Evolutionary conservation across 2,329 filamentous ascomycete species (phyloP).

Genomic region (Alternaria triticimaculans): DNA sequence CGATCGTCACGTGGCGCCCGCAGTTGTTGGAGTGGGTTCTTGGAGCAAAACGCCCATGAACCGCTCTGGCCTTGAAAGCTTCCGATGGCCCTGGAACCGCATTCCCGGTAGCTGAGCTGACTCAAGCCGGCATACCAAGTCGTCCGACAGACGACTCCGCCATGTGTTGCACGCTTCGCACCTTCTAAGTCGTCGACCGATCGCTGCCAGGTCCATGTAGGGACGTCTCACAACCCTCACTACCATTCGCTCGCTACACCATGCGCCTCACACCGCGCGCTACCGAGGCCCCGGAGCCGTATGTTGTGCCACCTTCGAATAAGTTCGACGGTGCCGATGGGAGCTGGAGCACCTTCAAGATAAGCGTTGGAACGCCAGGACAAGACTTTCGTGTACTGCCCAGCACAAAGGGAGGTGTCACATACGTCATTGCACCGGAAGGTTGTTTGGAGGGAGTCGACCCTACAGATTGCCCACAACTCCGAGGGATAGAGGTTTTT

Average conservation of each 20-base stretch:
- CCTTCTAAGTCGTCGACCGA: background rate
- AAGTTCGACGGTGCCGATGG: conserved; percentile 52
- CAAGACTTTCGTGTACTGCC: conserved; percentile 49
- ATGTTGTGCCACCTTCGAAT: conserved; percentile 41
- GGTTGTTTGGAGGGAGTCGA: conserved; percentile 41
- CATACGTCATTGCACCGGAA: conserved; percentile 42
- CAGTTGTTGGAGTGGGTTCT: background rate
- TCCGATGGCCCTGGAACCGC: background rate
- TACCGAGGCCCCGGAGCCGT: conserved; percentile 28
- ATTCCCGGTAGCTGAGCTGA: background rate
- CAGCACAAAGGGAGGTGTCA: conserved; percentile 42
- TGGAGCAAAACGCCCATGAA: background rate
- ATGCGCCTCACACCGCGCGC: conserved; percentile 32
- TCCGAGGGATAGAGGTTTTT: conserved; percentile 41
- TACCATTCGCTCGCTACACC: conserved; percentile 15
- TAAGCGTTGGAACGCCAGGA: conserved; percentile 49
- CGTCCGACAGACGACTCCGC: background rate
- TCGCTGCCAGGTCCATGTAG: background rate
- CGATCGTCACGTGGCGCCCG: background rate
- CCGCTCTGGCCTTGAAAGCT: background rate
- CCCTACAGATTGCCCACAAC: conserved; percentile 36
- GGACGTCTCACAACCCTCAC: background rate
- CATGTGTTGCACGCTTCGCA: conserved; percentile 1
- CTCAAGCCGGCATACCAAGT: background rate
- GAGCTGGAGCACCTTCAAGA: conserved; percentile 51